phyloP scores from a whole-genome alignment of 2,329 filamentous ascomycete species.

The Clonostachys rosea region DNA sequence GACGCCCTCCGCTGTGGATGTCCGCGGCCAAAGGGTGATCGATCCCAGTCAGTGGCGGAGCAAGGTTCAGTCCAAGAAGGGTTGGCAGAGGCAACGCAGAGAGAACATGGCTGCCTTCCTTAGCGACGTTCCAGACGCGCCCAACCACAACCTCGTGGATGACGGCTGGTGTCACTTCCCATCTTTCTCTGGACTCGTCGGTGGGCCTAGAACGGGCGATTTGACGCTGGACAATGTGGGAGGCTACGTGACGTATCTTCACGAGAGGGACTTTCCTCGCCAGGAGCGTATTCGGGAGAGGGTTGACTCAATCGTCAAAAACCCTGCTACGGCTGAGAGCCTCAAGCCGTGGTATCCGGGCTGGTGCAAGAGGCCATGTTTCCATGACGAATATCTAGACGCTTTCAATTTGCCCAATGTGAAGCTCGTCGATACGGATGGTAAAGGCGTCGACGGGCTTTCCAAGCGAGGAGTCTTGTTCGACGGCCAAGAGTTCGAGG shows the following conservation, averaged over 20 bases:
- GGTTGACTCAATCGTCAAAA: slow-evolving; percentile 42
- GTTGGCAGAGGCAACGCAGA: slow-evolving; percentile 43
- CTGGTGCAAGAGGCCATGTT: slow-evolving; percentile 61
- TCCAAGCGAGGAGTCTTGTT: slow-evolving; percentile 41
- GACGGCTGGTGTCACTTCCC: slow-evolving; percentile 42
- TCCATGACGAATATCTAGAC: slow-evolving; percentile 54
- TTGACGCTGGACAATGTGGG: background rate
- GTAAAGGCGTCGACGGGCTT: slow-evolving; percentile 37
- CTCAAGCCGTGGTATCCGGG: slow-evolving; percentile 56
- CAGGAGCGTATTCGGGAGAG: slow-evolving; percentile 39
- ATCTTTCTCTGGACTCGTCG: slow-evolving; percentile 28
- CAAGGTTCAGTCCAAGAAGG: slow-evolving; percentile 26
- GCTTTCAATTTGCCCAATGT: slow-evolving; percentile 57
- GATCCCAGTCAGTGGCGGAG: slow-evolving; percentile 33
- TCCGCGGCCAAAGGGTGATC: slow-evolving; percentile 30
- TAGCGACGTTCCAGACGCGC: no score
- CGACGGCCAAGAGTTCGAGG: slow-evolving; percentile 37
- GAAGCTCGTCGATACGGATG: slow-evolving; percentile 55
- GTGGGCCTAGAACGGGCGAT: slow-evolving; percentile 4
- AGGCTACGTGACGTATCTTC: slow-evolving; percentile 13
- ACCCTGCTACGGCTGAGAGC: slow-evolving; percentile 41
- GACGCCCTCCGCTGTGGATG: slow-evolving; percentile 38
- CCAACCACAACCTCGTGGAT: slow-evolving; percentile 34
- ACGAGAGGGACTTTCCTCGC: slow-evolving; percentile 32
- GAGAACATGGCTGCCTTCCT: no score